These are phyloP conservation scores for Cyclotella sp. DNA, from an alignment of 108 stramenopile genomes.

Conservation along the genomic window DNA sequence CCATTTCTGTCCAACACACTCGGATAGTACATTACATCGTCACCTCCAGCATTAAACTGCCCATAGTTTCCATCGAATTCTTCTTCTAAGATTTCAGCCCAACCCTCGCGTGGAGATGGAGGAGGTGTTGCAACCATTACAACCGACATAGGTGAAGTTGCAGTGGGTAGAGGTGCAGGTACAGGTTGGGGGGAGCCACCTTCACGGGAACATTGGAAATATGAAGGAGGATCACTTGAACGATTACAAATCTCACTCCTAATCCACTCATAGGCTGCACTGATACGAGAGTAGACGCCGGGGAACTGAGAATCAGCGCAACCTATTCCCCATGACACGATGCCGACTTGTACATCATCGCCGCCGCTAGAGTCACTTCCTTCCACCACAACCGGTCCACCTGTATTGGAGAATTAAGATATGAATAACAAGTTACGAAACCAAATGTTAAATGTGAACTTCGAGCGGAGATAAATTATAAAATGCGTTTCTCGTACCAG, in stretches of 20 bases:
- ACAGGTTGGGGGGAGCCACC: background rate
- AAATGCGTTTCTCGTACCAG: background rate
- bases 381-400: conserved; percentile 29
- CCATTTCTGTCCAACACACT: background rate
- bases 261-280: conserved; percentile 42
- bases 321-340: conserved; percentile 47
- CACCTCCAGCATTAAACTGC: conserved; percentile 4
- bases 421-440: background rate
- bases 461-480: background rate
- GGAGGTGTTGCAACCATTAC: no score
- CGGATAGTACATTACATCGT: background rate
- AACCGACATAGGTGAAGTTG: background rate
- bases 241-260: conserved; percentile 14
- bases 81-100: conserved; percentile 9
- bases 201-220: conserved; percentile 17
- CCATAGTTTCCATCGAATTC: conserved; percentile 2
- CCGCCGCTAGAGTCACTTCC: background rate
- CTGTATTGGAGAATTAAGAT: background rate
- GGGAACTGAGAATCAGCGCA: conserved; percentile 26
- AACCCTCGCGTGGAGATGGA: background rate
- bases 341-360: conserved; percentile 31
- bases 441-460: background rate
- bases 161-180: background rate
- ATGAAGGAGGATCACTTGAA: conserved; percentile 17
- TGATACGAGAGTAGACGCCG: conserved; percentile 49